A percentile compares a stretch with the other conserved stretches of the same genome.
Evolutionary conservation across 148 eudicot genomes (phyloP).

Genomic region (Bassia scoparia): DNA sequence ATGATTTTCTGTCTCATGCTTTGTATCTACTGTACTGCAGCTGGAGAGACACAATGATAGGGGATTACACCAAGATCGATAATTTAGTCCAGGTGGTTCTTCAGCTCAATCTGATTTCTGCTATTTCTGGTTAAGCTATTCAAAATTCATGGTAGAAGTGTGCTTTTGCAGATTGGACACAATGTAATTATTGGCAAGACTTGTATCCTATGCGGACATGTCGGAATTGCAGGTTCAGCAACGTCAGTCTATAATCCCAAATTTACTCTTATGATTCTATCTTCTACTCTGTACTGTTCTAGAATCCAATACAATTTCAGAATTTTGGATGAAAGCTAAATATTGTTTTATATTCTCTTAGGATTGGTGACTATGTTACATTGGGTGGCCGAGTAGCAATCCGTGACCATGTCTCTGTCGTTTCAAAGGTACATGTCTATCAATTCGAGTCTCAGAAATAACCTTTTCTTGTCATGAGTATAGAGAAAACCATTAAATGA

Average conservation of each 20-base stretch:
- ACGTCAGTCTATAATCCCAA: conserved; percentile 51
- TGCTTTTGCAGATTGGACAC: conserved; percentile 73
- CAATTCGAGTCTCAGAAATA: neutral
- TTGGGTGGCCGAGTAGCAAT: conserved; percentile 82
- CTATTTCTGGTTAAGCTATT: neutral
- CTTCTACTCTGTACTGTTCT: neutral
- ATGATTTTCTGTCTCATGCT: neutral
- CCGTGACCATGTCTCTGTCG: conserved; percentile 69
- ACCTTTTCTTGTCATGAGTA: neutral
- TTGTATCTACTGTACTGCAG: conserved; percentile 39
- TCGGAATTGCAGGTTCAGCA: conserved; percentile 90
- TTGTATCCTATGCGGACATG: conserved; percentile 89
- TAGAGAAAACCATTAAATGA: neutral
- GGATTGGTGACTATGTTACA: conserved; percentile 69
- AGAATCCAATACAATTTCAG: neutral
- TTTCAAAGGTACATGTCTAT: conserved; percentile 29
- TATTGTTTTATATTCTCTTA: conserved; percentile 21
- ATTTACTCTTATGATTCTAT: neutral
- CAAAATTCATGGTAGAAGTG: neutral
- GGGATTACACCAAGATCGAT: conserved; percentile 83
- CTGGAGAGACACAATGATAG: conserved; percentile 86
- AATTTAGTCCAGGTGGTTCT: conserved; percentile 79
- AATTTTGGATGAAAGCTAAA: conserved; percentile 1
- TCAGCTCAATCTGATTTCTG: conserved; percentile 15
- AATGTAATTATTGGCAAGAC: conserved; percentile 71